Evolutionary conservation across 805 yeast genomes (phyloP).

Genomic region (Schizosaccharomyces octosporus): DNA sequence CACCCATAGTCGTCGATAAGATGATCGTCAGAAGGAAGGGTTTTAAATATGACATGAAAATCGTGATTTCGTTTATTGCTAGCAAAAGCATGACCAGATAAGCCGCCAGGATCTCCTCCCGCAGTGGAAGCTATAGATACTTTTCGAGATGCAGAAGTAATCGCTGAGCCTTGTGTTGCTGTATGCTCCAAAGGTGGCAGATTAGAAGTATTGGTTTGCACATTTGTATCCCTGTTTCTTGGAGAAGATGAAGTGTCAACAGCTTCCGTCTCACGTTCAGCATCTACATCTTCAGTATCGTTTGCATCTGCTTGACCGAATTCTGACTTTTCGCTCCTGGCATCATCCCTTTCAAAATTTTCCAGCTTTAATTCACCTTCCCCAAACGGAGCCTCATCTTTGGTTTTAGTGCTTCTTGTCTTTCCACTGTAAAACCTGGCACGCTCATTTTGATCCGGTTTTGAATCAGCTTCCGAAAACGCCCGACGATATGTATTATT

Average conservation of each 20-base stretch:
- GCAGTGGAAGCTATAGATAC: not conserved
- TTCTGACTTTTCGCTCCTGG: not conserved
- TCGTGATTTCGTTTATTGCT: slow-evolving; percentile 39
- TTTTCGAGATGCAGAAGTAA: not conserved
- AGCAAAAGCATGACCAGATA: slow-evolving; percentile 19
- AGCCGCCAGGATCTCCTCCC: not conserved
- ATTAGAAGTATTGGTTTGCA: not conserved
- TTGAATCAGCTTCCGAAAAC: no score
- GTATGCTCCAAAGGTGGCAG: not conserved
- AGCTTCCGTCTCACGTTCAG: not conserved
- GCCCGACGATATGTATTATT: no score
- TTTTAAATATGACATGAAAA: slow-evolving; percentile 50
- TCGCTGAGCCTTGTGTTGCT: not conserved
- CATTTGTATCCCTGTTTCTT: not conserved
- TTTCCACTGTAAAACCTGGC: no score
- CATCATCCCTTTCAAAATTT: not conserved
- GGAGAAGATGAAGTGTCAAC: not conserved
- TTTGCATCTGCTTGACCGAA: not conserved
- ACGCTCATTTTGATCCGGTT: no score
- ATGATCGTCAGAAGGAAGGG: slow-evolving; percentile 42
- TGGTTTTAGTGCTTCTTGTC: no score
- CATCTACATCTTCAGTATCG: not conserved
- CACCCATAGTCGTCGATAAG: slow-evolving; percentile 73
- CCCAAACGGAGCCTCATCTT: not conserved
- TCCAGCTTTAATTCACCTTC: not conserved